Evolutionary conservation across 192 early-diverging fungal species (phyloP), one percentile per base, ranked within the genome.

Genomic region (Entomortierella beljakovae): DNA sequence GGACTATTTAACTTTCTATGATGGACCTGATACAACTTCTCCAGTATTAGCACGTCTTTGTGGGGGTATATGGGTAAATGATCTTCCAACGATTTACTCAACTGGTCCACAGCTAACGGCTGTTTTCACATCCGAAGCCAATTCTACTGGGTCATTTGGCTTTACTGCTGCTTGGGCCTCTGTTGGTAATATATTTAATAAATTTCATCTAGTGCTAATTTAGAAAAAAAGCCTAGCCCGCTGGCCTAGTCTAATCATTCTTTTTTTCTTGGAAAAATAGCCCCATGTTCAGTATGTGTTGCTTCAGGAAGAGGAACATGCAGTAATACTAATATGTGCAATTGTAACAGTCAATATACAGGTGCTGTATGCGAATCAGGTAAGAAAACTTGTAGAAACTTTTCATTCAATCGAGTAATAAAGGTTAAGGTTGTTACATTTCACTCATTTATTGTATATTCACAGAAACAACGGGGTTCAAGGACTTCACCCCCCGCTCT

Each of bases 1-100:
- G 57, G 79, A 80, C 63, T 80, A 71, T 23, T 38, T 80, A 40
- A 80, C 79, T 2, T 50, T 80, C 20, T 80, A 72, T 23, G 79
- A 80, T 52, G 79, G 79, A 18, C 38, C 63, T 3, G 54, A 70
- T 32, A 67, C 57, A n/a, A 65, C 61, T 22, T 48, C 79, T 26
- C 79, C 70, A 3, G 48, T 71, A 28, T 40, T 80, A n/a, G 63
- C 69, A n/a, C 64, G 49, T 13, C 31, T 80, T 18, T 80, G 79
- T 51, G 79, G 79, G 13, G 61, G 68, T 33, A 57, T 62, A 2
- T 57, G 55, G 62, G 18, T n/a, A 28, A 46, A 57, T 37, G 52
- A 34, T 16, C 28, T 37, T 7, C 63, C 59, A 32, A 76, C 46
- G 3, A 62, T 68, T 31, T 76, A 76, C 59, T 76, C 72, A 9